A percentile compares a stretch with the other conserved stretches of the same genome.
Conservation (phyloP, 2,329 filamentous ascomycete genomes). For the Verticillium zaregamsianum region DNA sequence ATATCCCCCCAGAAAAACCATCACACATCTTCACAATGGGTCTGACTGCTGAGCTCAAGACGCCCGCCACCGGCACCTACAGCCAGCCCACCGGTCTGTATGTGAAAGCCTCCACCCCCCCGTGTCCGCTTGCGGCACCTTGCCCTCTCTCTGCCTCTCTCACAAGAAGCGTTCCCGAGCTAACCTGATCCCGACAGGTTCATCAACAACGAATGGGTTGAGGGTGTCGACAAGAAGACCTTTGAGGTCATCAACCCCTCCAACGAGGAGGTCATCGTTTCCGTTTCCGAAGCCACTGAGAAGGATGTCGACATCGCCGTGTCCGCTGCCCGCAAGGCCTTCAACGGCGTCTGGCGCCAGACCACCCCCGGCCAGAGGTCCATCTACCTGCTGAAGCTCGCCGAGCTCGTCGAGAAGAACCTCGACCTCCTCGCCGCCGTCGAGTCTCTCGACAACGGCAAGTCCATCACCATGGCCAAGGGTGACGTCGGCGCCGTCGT, state of each 20-base stretch:
- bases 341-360: slow-evolving; percentile 67
- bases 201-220: slow-evolving; percentile 91
- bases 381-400: slow-evolving; percentile 68
- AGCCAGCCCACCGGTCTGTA: slow-evolving; percentile 60
- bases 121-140: not conserved
- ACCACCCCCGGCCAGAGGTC: slow-evolving; percentile 69
- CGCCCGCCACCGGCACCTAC: slow-evolving; percentile 58
- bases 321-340: slow-evolving; percentile 78
- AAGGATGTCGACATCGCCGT: slow-evolving; percentile 83
- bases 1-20: not conserved
- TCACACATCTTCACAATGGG: slow-evolving; percentile 29
- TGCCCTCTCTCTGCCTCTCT: not conserved
- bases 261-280: slow-evolving; percentile 79
- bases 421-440: slow-evolving; percentile 71
- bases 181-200: slow-evolving; percentile 49
- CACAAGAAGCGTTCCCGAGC: not conserved
- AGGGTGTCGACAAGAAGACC: slow-evolving; percentile 78
- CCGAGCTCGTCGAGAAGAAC: slow-evolving; percentile 77
- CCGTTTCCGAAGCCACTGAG: slow-evolving; percentile 80
- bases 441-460: slow-evolving; percentile 86
- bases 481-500: slow-evolving; percentile 67
- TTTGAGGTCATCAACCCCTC: slow-evolving; percentile 90
- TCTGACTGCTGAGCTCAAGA: slow-evolving; percentile 60
- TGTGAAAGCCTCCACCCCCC: slow-evolving; percentile 21
- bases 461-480: slow-evolving; percentile 71